Base-by-base conservation (phyloP, 345 rosid species). In the Brassica incana region DNA sequence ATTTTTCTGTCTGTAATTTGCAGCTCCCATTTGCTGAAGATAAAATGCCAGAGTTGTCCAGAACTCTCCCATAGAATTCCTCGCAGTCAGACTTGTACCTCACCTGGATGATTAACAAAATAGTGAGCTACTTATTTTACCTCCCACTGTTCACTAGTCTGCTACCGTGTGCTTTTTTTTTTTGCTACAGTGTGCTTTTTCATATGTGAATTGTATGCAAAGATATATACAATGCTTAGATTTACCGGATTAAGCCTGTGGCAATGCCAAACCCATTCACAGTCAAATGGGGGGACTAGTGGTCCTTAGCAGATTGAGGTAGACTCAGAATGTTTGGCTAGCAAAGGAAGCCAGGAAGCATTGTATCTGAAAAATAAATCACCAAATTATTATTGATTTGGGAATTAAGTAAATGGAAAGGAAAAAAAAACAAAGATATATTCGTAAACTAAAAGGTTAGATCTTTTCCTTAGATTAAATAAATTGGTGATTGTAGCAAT, bases 221-320 rank as follows among this genome's bases (percentile, higher is more conserved):
- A 27, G 30, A 33, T 35, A 35, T 35, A 6, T 20, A 20, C 8
- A 35, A 5, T 35, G 38, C 38, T 35, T 35, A 35, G 38, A 35
- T 35, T 35, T 35, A 35, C 38, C 38, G 38, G 38, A 35, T 35
- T 35, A 35, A 93, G 95, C 83, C 93, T 84, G 83, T 93, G 98
- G 78, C 93, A 93, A 69, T 91, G 98, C 98, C 98, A 93, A 84
- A 91, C 69, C 97, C 97, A 93, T 83, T 91, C 98, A 81, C 97
- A 90, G 60, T 93, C 98, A 38, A 93, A 78, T 60, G 97, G 98
- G 74, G 90, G 92, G 77, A 90, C 91, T 73, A 91, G 77, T 48
- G 88, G 89, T 78, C 90, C 86, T 67, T 89, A 93, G 6, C 14
- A 78, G 83, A 81, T 45, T 32, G 60, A 66, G 7, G 87, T 80